These are phyloP conservation scores for Rosa hybrid DNA, from an alignment of 331 rosid species.

Conservation along the genomic window DNA sequence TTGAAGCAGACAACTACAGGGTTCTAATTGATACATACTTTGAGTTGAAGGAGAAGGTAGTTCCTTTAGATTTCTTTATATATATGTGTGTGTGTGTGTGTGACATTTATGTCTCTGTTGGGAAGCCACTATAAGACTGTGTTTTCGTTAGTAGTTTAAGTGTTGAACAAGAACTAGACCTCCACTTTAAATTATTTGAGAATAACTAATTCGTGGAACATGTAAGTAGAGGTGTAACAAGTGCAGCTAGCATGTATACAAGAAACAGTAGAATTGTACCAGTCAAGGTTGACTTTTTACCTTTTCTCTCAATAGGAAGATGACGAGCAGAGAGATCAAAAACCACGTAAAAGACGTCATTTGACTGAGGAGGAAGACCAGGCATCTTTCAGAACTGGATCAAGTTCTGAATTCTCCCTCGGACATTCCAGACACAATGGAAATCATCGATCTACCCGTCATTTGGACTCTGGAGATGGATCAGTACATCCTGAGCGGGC, in stretches of 20 bases:
- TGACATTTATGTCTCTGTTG: background rate
- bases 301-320: constrained; percentile 23
- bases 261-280: background rate
- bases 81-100: background rate
- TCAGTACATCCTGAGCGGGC: constrained; percentile 22
- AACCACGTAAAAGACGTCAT: constrained; percentile 32
- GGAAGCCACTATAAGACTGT: background rate
- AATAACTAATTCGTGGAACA: background rate
- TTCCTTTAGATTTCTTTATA: background rate
- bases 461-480: constrained; percentile 20
- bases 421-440: constrained; percentile 19
- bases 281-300: background rate
- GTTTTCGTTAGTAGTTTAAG: background rate
- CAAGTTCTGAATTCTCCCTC: constrained; percentile 21
- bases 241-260: background rate
- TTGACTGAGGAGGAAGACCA: constrained; percentile 32
- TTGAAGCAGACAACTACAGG: constrained; percentile 75
- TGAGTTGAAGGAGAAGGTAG: constrained; percentile 66
- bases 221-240: background rate
- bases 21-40: constrained; percentile 69
- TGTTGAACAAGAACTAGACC: background rate
- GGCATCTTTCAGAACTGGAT: constrained; percentile 12
- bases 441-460: constrained; percentile 20
- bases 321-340: constrained; percentile 37
- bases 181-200: background rate